Evolutionary conservation across 169 alveolate species (phyloP).

Genomic region (Eimeria sp.): DNA sequence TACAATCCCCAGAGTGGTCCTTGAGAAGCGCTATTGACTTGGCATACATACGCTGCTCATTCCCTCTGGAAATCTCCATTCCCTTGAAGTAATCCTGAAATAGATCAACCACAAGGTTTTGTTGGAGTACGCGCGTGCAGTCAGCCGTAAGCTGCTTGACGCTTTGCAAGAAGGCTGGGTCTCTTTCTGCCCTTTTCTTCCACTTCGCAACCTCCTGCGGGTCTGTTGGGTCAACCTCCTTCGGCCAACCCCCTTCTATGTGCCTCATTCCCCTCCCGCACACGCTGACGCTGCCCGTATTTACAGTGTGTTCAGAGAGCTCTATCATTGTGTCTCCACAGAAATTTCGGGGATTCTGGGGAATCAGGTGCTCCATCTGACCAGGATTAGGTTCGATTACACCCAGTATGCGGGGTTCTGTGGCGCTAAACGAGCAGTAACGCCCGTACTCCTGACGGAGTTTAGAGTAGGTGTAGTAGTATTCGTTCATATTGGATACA

Average conservation of each 20-base stretch:
- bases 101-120: constrained; percentile 94
- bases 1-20: constrained; percentile 89
- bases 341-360: constrained; percentile 89
- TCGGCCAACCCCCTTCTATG: constrained; percentile 97
- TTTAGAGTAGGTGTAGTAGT: constrained; percentile 84
- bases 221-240: constrained; percentile 94
- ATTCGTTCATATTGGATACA: constrained; percentile 83
- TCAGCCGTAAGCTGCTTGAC: constrained; percentile 90
- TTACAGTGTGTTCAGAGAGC: constrained; percentile 92
- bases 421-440: constrained; percentile 79
- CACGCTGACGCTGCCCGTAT: constrained; percentile 92
- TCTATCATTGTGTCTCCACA: constrained; percentile 91
- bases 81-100: constrained; percentile 95
- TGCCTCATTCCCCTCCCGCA: constrained; percentile 93
- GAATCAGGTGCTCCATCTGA: constrained; percentile 65
- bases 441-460: constrained; percentile 86
- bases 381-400: constrained; percentile 78
- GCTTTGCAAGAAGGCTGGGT: constrained; percentile 91
- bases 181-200: constrained; percentile 92
- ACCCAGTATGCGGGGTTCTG: constrained; percentile 82
- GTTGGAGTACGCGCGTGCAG: constrained; percentile 90
- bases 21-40: constrained; percentile 57
- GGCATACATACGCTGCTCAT: constrained; percentile 40
- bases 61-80: constrained; percentile 45
- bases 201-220: constrained; percentile 93